Conservation (phyloP, 306 rosid species). For the Citrullus colocynthis region DNA sequence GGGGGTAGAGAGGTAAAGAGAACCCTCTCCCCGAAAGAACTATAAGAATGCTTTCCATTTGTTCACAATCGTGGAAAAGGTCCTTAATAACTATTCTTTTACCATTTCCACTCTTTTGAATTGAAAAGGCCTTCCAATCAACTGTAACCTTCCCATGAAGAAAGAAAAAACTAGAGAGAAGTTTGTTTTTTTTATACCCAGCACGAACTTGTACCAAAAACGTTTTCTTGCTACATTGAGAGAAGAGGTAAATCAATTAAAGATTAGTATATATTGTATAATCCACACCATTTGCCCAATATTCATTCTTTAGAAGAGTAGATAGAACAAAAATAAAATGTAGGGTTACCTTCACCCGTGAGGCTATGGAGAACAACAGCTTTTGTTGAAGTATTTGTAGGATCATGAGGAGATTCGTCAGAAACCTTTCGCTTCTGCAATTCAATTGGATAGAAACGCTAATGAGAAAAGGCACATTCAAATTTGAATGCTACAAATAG, state of each 20-base stretch:
- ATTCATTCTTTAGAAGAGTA: neutral
- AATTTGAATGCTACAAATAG: slow-evolving; percentile 1
- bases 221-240: neutral
- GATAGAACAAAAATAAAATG: neutral
- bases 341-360: slow-evolving; percentile 8
- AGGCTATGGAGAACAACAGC: slow-evolving; percentile 26
- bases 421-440: slow-evolving; percentile 30
- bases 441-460: neutral
- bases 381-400: slow-evolving; percentile 36
- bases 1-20: too few species aligned
- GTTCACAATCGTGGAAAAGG: too few species aligned
- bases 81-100: too few species aligned
- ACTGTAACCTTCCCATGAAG: too few species aligned
- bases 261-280: neutral
- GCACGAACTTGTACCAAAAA: too few species aligned
- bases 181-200: too few species aligned
- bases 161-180: too few species aligned
- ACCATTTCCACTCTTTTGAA: too few species aligned
- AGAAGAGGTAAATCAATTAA: neutral
- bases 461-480: neutral
- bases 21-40: too few species aligned
- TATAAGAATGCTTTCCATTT: too few species aligned
- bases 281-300: neutral
- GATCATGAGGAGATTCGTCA: slow-evolving; percentile 22
- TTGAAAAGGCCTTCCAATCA: too few species aligned